Base-by-base conservation (phyloP, 2,329 filamentous ascomycete genomes). In the Colletotrichum destructivum region DNA sequence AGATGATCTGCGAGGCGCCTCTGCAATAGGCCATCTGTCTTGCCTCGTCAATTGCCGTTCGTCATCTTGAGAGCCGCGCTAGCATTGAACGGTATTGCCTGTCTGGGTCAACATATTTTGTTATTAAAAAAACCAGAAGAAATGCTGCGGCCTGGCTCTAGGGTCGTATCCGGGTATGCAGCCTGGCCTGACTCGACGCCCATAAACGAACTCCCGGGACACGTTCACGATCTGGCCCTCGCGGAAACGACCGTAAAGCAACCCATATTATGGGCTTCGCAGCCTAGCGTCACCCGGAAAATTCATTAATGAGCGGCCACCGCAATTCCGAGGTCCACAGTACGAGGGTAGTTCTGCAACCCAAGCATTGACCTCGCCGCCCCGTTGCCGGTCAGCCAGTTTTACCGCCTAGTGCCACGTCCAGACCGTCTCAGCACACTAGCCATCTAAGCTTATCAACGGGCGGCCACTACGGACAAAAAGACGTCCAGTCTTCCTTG, bases 401-500 rank as follows among this genome's bases (percentile, higher is more conserved):
- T 47, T 44, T 59, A 44, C 60, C 13, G 35, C 64, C 64, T 60
- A 52, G 42, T 46, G 16, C 38, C 44, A 54, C 54, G 47, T 54
- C 42, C 26, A 57, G 61, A 68, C 51, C 44, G 52, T 21, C 35
- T 40, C 46, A 69, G 54, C 60, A 63, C 40, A 64, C 69, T 72
- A 69, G 66, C 47, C 64, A 51, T 66, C 69, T 72, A 72, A 69
- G 65, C 60, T 69, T 72, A 71, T 63, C 52, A 38, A 23, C 23
- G 21, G 51, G 46, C 44, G 62, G 26, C 54, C 31, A 63, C 54
- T 52, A 40, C 40, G 26, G 46, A 23, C 15, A 59, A 46, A 15
- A 49, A 63, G 57, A 68, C 21, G 40, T 52, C 31, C 8, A 35
- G 31, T 35, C 31, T 35, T 35, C 31, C 31, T 9, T 35, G 31